Evolutionary conservation across 352 stramenopile genomes (phyloP), one percentile per base, ranked within the genome.

Genomic region (Aphanomyces stellatus): DNA sequence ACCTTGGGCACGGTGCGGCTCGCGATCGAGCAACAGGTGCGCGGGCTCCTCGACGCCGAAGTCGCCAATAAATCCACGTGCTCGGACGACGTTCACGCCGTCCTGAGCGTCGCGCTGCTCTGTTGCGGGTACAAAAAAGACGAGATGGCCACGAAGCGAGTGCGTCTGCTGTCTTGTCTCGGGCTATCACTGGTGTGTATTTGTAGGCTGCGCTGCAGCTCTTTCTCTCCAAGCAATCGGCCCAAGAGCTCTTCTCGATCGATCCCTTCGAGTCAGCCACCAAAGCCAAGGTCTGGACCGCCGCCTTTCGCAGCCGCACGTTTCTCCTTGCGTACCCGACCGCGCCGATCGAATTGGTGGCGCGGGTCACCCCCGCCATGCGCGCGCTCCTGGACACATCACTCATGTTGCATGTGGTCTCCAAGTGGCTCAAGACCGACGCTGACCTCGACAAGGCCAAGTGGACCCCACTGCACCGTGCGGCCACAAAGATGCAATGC

Each of bases 401-500:
- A 15, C 43, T 68, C 2, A 51, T 69, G 19, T 63, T 87, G 31
- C 62, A 73, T 3, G 74, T 75, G 8, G 62, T 78, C 2, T 71
- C 88, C 24, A 75, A 78, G 19, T 90, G 82, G 53, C 71, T 87
- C 27, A 88, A 88, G 43, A 69, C 79, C 43, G 65, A 88, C 1
- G 72, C 81, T 22, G 62, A 74, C 10, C 65, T 75, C 11, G 65
- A 72, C 4, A 74, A 79, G 28, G 72, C 67, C 4, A 63, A 70
- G 1, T 70, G 66, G 22, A 22, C 37, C 69, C 15, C 15, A 43
- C 17, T 74, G 11, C 69, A 76, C 24, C 22, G 35, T 0, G 65
- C 63, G 6, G 78, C 74, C 4, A 87, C 56, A 0, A 57, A 49
- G 0, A 19, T 90, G 0, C 82, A 93, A 55, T 89, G 82, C 41